These are phyloP conservation scores for Aquilaria agallochum DNA, from an alignment of 441 rosid genomes.

Conservation along the genomic window DNA sequence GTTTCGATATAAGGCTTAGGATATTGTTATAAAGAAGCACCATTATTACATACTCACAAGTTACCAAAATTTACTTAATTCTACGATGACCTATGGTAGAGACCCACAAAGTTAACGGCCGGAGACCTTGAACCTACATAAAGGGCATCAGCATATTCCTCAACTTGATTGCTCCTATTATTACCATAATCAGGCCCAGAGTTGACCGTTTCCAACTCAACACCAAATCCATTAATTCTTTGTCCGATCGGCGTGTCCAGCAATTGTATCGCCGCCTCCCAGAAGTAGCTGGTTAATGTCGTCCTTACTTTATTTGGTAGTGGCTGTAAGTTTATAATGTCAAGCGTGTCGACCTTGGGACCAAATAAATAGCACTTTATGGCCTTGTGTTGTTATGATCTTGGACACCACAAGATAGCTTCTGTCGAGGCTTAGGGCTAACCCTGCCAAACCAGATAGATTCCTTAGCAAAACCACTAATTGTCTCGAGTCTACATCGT, in stretches of 20 bases:
- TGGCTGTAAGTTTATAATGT: not conserved
- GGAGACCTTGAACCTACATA: not conserved
- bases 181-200: conserved; percentile 7
- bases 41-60: no score
- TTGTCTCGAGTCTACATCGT: not conserved
- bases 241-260: not conserved
- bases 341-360: conserved; percentile 6
- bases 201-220: not conserved
- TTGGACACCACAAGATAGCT: conserved; percentile 1
- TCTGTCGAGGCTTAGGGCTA: not conserved
- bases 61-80: no score
- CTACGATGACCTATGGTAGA: not conserved
- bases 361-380: conserved; percentile 7
- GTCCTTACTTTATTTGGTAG: conserved; percentile 5
- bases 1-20: no score
- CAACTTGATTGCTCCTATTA: conserved; percentile 5
- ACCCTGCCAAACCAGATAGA: conserved; percentile 8
- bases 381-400: not conserved
- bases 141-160: conserved; percentile 1
- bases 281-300: not conserved
- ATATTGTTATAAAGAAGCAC: no score
- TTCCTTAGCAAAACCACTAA: conserved; percentile 5
- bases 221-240: not conserved
- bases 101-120: not conserved
- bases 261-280: conserved; percentile 8